phyloP scores from a whole-genome alignment of 2,329 filamentous ascomycete genomes.

The Cercospora beticola region DNA sequence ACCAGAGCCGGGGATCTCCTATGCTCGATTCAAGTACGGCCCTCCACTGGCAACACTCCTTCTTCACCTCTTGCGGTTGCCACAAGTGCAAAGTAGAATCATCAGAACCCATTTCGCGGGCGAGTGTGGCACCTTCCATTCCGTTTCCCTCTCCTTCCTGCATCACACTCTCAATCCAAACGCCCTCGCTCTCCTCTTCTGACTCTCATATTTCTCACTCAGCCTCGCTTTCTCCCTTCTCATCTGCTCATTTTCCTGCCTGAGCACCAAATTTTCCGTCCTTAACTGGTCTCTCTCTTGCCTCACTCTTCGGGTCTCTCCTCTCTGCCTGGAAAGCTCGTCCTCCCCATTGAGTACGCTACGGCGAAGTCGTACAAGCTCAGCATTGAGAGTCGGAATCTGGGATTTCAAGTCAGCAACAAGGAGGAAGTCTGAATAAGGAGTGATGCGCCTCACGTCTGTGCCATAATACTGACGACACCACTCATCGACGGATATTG shows the following conservation, averaged over 20 bases:
- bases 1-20: not conserved
- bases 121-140: not conserved
- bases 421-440: not conserved
- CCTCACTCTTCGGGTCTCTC: not conserved
- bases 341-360: slow-evolving; percentile 14
- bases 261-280: not conserved
- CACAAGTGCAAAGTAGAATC: not conserved
- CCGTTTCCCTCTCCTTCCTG: not conserved
- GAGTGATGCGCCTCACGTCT: slow-evolving; percentile 5
- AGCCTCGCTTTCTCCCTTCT: not conserved
- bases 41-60: not conserved
- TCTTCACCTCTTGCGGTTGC: not conserved
- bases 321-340: not conserved
- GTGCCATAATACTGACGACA: slow-evolving; percentile 23
- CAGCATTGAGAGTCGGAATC: slow-evolving; percentile 20
- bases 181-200: not conserved
- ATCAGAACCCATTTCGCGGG: not conserved
- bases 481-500: slow-evolving; percentile 13
- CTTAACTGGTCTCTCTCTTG: slow-evolving; percentile 14
- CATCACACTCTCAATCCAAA: not conserved
- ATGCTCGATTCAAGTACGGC: not conserved
- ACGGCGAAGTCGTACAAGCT: slow-evolving; percentile 17
- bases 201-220: not conserved
- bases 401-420: not conserved
- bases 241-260: slow-evolving; percentile 10